Conservation (phyloP, 148 eudicot species). For the Tetragonia tetragonoides region DNA sequence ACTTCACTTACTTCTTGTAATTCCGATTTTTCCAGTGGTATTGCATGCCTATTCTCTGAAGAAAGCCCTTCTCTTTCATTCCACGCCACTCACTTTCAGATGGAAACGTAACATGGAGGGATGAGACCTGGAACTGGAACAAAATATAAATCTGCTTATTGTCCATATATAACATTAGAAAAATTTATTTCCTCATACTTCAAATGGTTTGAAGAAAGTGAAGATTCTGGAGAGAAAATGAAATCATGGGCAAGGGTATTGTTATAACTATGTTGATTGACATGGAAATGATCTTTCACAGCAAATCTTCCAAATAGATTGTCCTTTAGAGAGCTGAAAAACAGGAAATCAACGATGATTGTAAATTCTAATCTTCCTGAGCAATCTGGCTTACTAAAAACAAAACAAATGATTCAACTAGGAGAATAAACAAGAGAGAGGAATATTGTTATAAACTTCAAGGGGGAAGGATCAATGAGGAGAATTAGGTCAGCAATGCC, state of each 20-base stretch:
- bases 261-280: not conserved
- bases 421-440: not conserved
- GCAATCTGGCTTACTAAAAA: not conserved
- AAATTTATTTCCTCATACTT: not conserved
- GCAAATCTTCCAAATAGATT: not conserved
- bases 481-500: no score
- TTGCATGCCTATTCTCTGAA: constrained; percentile 97
- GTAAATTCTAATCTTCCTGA: not conserved
- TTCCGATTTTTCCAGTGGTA: constrained; percentile 95
- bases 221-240: not conserved
- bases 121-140: constrained; percentile 80
- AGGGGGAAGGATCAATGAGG: not conserved
- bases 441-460: not conserved
- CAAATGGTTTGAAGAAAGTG: not conserved
- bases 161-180: not conserved
- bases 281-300: not conserved
- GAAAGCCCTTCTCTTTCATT: constrained; percentile 77
- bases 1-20: constrained; percentile 58
- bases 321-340: not conserved
- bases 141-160: constrained; percentile 22
- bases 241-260: not conserved
- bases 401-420: not conserved
- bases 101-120: constrained; percentile 91
- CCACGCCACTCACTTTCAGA: constrained; percentile 59
- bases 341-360: not conserved